Base-by-base conservation (phyloP, 2,329 filamentous ascomycete genomes). In the Penicillium sp. region DNA sequence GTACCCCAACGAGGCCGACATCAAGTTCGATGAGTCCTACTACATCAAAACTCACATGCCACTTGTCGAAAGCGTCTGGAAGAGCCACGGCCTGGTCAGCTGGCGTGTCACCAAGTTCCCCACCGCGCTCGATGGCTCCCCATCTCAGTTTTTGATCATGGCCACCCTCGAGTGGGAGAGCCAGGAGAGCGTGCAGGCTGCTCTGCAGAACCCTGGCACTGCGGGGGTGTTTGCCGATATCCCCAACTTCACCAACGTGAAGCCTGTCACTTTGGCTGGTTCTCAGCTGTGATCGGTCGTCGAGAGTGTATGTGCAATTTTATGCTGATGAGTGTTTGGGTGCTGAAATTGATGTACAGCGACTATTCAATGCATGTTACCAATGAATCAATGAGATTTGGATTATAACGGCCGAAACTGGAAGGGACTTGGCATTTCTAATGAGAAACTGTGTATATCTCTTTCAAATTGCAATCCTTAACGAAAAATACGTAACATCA, bases 1-100 rank as follows among this genome's bases (percentile, higher is more conserved):
- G 54, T 67, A 67, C 56, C 65, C 65, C 55, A 66, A 67, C 31
- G 56, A 62, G 17, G 54, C 48, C 6, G 64, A 52, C 47, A 54
- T 59, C 50, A 46, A 56, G n/a, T 67, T 67, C 57, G 57, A 67
- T 33, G 62, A 63, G 43, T 35, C 57, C 25, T 67, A 67, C 62
- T 67, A 67, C 59, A 46, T 67, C 23, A 50, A 62, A 54, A 59
- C 48, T 23, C 65, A 67, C 52, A 65, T 67, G 65, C 62, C 65
- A n/a, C 54, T 67, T n/a, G 62, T 61, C 2, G 64, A 65, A 13
- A 37, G 27, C 7, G 25, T 33, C 31, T 67, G 65, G 65, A 61
- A 60, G 38, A 58, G 58, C 31, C 4, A 57, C 19, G 64, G 65
- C 10, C 48, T 67, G 27, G 47, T 35, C 38, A 60, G 54, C 59